Conservation (phyloP, 2,329 filamentous ascomycete genomes). For the Phyllosticta citrichinensis region DNA sequence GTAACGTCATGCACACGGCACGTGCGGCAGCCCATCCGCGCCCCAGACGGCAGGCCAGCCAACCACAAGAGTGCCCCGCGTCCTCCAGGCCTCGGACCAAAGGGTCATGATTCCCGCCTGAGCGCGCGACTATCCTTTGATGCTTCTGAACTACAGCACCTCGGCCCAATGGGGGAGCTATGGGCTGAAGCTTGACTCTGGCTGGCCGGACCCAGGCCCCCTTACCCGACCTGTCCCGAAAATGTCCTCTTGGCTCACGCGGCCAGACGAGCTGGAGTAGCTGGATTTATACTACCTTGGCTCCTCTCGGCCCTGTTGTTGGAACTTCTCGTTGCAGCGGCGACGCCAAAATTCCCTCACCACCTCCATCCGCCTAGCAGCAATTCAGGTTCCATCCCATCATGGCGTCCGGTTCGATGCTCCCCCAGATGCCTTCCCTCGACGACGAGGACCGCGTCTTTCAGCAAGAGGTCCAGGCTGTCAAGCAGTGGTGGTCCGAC, state of each 20-base stretch:
- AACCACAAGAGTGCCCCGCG: slow-evolving; percentile 6
- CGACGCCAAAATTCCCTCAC: background rate
- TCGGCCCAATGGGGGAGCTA: slow-evolving; percentile 7
- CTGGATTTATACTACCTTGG: slow-evolving; percentile 7
- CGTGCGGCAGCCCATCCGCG: slow-evolving; percentile 5
- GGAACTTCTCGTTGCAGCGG: background rate
- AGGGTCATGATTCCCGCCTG: background rate
- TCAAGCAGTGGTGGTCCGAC: slow-evolving; percentile 92
- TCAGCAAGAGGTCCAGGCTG: slow-evolving; percentile 70
- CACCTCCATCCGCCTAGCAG: background rate
- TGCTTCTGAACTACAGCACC: background rate
- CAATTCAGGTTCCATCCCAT: background rate
- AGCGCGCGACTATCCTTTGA: background rate
- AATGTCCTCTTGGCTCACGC: slow-evolving; percentile 2
- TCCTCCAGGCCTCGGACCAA: slow-evolving; percentile 11
- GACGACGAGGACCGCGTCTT: slow-evolving; percentile 67
- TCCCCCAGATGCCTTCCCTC: slow-evolving; percentile 29
- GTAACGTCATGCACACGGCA: slow-evolving; percentile 5
- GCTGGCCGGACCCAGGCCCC: background rate
- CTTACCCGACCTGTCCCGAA: slow-evolving; percentile 9
- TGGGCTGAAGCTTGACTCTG: background rate
- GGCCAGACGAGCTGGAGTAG: background rate
- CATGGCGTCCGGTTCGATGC: slow-evolving; percentile 9
- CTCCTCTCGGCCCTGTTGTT: slow-evolving; percentile 3
- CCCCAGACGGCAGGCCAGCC: slow-evolving; percentile 4